Evolutionary conservation across 2,329 filamentous ascomycete genomes (phyloP).

Genomic region (Cadophora malorum): DNA sequence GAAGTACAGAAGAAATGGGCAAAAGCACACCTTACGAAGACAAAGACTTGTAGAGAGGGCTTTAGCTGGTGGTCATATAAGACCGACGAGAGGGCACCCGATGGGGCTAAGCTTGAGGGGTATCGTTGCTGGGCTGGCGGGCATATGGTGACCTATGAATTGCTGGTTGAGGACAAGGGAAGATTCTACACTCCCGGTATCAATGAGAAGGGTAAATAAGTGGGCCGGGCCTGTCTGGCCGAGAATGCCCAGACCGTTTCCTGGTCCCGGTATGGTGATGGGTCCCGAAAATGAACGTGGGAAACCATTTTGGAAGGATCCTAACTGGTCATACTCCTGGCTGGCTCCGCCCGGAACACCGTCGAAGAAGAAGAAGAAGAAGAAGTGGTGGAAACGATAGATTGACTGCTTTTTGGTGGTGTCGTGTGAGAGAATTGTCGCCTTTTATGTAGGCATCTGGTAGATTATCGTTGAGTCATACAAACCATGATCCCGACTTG

Average conservation of each 20-base stretch:
- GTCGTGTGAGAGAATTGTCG: neutral
- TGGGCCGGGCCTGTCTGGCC: neutral
- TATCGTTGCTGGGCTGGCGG: constrained; percentile 11
- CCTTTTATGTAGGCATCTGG: neutral
- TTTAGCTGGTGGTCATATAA: constrained; percentile 1
- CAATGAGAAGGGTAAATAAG: neutral
- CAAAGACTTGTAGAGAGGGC: neutral
- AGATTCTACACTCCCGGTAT: neutral
- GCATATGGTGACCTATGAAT: constrained; percentile 7
- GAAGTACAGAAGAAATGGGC: constrained; percentile 2
- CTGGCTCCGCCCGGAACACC: neutral
- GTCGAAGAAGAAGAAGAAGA: neutral
- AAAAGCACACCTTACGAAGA: neutral
- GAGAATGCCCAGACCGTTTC: neutral
- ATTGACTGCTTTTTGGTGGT: neutral
- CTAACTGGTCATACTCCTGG: neutral
- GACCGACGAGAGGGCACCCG: neutral
- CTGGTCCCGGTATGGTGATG: too few species aligned
- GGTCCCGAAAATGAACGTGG: neutral
- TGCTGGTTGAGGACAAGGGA: constrained; percentile 5
- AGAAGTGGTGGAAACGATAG: neutral
- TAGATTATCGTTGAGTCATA: neutral
- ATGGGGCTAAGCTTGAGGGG: neutral
- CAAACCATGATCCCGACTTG: neutral
- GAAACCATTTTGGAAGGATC: neutral